These are phyloP conservation scores for Phylloporus sp. DNA, from an alignment of 768 basidiomycete species.

Conservation along the genomic window DNA sequence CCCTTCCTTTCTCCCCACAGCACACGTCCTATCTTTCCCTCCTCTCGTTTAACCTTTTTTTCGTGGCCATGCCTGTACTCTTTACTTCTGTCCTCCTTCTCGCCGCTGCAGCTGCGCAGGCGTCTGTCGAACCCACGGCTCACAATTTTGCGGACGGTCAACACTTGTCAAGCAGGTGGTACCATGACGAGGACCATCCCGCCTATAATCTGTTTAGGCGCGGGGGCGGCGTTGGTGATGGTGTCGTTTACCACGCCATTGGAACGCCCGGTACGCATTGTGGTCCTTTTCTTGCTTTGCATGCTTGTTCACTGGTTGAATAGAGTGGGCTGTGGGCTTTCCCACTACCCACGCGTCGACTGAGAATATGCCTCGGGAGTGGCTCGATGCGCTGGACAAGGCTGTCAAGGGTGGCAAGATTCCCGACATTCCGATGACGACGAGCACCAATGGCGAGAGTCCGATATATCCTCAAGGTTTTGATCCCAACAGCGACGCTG, in stretches of 20 bases:
- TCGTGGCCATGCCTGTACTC: conserved; percentile 22
- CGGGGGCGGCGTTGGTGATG: conserved; percentile 37
- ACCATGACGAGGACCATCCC: conserved; percentile 57
- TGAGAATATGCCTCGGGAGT: conserved; percentile 53
- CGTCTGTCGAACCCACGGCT: conserved; percentile 16
- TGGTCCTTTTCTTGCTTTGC: not conserved
- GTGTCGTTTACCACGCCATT: conserved; percentile 46
- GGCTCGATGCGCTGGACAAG: conserved; percentile 66
- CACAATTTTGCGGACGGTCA: conserved; percentile 14
- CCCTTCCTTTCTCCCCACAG: conserved; percentile 4
- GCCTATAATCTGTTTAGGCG: conserved; percentile 63
- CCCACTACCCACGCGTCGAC: conserved; percentile 52
- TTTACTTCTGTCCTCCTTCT: conserved; percentile 25
- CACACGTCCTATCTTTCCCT: conserved; percentile 28
- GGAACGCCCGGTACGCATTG: conserved; percentile 53
- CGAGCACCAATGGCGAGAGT: conserved; percentile 27
- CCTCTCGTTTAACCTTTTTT: conserved; percentile 38
- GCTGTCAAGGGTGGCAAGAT: conserved; percentile 70
- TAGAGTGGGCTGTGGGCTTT: conserved; percentile 64
- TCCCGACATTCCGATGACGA: conserved; percentile 59
- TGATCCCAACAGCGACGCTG: conserved; percentile 42
- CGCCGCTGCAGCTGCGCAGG: conserved; percentile 20
- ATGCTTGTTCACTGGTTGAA: not conserved
- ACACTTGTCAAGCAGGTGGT: conserved; percentile 46
- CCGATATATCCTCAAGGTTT: conserved; percentile 38